phyloP scores from a whole-genome alignment of 495 filamentous ascomycete species.

The Ramalina intermedia region DNA sequence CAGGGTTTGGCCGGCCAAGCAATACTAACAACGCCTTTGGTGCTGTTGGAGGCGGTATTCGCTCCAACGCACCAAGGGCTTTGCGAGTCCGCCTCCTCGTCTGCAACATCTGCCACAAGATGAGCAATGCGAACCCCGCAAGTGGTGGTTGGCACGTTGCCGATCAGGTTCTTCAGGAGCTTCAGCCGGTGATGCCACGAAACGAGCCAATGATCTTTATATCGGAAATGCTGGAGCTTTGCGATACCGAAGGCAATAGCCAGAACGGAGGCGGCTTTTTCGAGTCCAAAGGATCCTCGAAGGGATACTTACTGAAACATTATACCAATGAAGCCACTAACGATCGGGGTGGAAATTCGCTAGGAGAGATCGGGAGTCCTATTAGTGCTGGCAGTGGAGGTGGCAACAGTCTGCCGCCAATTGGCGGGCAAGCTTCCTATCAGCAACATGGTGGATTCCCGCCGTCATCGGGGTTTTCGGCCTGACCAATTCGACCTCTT shows the following conservation, averaged over 20 bases:
- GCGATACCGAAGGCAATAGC: slow-evolving; percentile 75
- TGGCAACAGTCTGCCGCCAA: slow-evolving; percentile 20
- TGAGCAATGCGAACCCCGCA: slow-evolving; percentile 27
- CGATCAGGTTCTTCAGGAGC: slow-evolving; percentile 45
- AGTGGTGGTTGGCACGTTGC: slow-evolving; percentile 49
- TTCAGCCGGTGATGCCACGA: slow-evolving; percentile 43
- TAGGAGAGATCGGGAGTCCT: slow-evolving; percentile 39
- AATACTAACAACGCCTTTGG: slow-evolving; percentile 37
- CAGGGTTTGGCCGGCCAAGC: slow-evolving; percentile 33
- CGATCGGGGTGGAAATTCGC: slow-evolving; percentile 23
- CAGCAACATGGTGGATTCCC: slow-evolving; percentile 12
- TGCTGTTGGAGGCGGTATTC: slow-evolving; percentile 17
- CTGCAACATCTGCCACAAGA: slow-evolving; percentile 45
- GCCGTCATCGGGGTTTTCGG: neutral
- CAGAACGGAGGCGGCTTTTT: slow-evolving; percentile 86
- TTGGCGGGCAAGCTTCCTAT: slow-evolving; percentile 23
- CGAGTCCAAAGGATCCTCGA: slow-evolving; percentile 33
- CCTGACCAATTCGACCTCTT: too few species aligned
- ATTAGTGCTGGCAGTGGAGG: slow-evolving; percentile 23
- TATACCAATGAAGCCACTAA: slow-evolving; percentile 32
- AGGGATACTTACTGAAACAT: slow-evolving; percentile 45
- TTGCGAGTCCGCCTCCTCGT: slow-evolving; percentile 42
- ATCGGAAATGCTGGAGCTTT: slow-evolving; percentile 72
- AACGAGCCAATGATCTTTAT: slow-evolving; percentile 45
- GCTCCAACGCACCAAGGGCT: slow-evolving; percentile 32